phyloP scores from a whole-genome alignment of 768 basidiomycete species.

The Kwoniella bestiolae region DNA sequence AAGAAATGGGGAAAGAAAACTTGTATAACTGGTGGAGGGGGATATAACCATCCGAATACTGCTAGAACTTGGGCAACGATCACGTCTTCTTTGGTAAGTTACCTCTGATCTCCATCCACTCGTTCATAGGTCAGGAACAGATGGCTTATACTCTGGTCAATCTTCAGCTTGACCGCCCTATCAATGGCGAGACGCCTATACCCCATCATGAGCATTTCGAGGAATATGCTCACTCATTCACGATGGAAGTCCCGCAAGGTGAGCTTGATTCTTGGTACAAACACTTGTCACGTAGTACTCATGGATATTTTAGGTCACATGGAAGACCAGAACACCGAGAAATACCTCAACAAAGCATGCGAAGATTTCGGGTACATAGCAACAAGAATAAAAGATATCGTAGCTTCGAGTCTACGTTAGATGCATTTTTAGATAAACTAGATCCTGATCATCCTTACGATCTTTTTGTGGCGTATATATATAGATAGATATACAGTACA shows the following conservation, averaged over 20 bases:
- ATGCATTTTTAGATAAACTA: slow-evolving; percentile 1
- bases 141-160: not conserved
- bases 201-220: slow-evolving; percentile 78
- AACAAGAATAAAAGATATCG: slow-evolving; percentile 29
- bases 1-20: slow-evolving; percentile 42
- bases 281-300: too few species aligned
- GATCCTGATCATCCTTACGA: not conserved
- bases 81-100: slow-evolving; percentile 73
- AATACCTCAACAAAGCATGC: slow-evolving; percentile 58
- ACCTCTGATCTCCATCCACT: too few species aligned
- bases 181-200: slow-evolving; percentile 68
- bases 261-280: too few species aligned
- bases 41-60: slow-evolving; percentile 80
- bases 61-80: slow-evolving; percentile 85
- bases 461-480: too few species aligned
- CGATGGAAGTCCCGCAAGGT: slow-evolving; percentile 68
- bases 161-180: slow-evolving; percentile 64
- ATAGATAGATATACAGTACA: too few species aligned
- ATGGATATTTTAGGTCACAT: slow-evolving; percentile 64
- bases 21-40: slow-evolving; percentile 63
- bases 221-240: slow-evolving; percentile 78
- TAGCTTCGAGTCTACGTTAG: slow-evolving; percentile 19
- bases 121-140: too few species aligned
- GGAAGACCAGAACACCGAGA: slow-evolving; percentile 72
- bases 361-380: slow-evolving; percentile 29